Conservation (phyloP, 805 yeast species). For the Candida peoriensis region DNA sequence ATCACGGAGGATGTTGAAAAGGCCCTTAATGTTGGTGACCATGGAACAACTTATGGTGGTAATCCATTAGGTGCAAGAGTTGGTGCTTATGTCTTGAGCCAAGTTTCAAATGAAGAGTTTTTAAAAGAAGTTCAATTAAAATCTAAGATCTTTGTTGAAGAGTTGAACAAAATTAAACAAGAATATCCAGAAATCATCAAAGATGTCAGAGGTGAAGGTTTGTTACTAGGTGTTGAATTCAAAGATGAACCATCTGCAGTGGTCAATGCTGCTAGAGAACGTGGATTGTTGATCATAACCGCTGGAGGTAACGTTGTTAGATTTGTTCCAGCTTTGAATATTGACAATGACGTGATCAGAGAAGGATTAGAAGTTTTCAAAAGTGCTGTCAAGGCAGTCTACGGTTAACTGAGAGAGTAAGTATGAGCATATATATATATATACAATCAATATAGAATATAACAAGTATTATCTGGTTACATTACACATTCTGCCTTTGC, state of each 20-base stretch:
- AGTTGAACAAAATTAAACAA: constrained; percentile 44
- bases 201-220: constrained; percentile 83
- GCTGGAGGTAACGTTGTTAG: constrained; percentile 92
- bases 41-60: constrained; percentile 97
- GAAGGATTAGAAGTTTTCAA: constrained; percentile 72
- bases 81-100: constrained; percentile 69
- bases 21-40: constrained; percentile 82
- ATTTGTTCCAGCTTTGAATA: constrained; percentile 88
- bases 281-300: constrained; percentile 79
- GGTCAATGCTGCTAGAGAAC: constrained; percentile 65
- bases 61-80: constrained; percentile 88
- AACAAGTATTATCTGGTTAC: too few relatives aligned
- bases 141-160: constrained; percentile 49
- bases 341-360: constrained; percentile 60
- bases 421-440: too few relatives aligned
- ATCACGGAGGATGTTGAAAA: constrained; percentile 74
- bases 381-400: constrained; percentile 39
- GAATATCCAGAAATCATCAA: constrained; percentile 57
- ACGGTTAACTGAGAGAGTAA: too few relatives aligned
- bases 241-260: constrained; percentile 54
- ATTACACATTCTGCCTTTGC: too few relatives aligned
- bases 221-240: constrained; percentile 81
- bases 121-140: constrained; percentile 55
- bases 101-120: constrained; percentile 57
- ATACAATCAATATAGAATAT: too few relatives aligned